Conservation (phyloP, 257 asterid genomes). For the Nicotiana obtusifolia region DNA sequence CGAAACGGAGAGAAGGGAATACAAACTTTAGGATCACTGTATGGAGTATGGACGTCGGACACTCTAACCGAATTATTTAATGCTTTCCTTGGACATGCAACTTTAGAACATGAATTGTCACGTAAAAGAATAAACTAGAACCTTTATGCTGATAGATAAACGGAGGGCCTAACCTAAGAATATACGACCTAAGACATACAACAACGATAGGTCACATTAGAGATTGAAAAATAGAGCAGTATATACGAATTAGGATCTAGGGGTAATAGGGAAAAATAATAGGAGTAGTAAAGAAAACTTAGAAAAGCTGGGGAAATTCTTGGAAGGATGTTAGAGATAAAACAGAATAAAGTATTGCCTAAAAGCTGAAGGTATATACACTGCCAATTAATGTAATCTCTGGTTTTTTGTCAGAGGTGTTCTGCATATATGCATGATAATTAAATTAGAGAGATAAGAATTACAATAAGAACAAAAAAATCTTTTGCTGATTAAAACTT, state of each 20-base stretch:
- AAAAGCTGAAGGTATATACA: not conserved
- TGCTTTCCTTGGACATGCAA: not conserved
- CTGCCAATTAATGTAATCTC: slow-evolving; percentile 1
- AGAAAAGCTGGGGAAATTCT: not conserved
- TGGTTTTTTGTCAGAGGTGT: not conserved
- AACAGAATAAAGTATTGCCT: not conserved
- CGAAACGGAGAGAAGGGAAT: too few species aligned
- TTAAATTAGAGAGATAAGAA: not conserved
- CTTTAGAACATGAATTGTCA: not conserved
- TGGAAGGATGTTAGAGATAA: not conserved
- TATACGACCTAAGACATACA: not conserved
- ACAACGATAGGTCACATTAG: not conserved
- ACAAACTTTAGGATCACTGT: not conserved
- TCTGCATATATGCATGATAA: not conserved
- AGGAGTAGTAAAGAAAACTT: not conserved
- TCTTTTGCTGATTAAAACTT: too few species aligned
- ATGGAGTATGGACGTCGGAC: not conserved
- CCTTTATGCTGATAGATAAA: too few species aligned
- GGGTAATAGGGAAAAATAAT: not conserved
- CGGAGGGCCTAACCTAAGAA: too few species aligned
- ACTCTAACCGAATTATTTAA: not conserved
- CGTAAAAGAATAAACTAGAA: too few species aligned
- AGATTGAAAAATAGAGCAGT: not conserved
- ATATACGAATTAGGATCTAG: not conserved
- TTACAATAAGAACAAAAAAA: not conserved